These are phyloP conservation scores for Diaporthe velutina DNA, from an alignment of 2,329 filamentous ascomycete species.

Conservation along the genomic window DNA sequence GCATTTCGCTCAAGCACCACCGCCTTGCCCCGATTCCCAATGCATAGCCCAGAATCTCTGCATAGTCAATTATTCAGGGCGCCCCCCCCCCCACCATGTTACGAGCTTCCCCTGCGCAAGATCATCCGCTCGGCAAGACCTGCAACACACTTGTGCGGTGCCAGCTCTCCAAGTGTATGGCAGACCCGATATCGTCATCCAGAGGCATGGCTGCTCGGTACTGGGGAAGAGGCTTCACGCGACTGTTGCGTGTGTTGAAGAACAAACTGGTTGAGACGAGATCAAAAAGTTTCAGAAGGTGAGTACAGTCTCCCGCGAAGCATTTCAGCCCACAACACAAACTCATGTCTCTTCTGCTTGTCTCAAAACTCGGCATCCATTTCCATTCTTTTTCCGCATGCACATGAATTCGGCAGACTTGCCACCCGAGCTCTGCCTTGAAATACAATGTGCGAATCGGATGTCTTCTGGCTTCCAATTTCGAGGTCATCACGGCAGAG, in stretches of 20 bases:
- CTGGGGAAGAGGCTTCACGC: constrained; percentile 1
- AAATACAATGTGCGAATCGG: constrained; percentile 13
- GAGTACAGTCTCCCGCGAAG: constrained; percentile 30
- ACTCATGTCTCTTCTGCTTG: constrained; percentile 29
- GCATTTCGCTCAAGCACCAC: constrained; percentile 33
- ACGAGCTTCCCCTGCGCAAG: neutral
- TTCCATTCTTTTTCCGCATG: constrained; percentile 24
- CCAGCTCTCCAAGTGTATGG: neutral
- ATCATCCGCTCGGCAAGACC: constrained; percentile 15
- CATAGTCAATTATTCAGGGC: neutral
- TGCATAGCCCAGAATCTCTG: neutral
- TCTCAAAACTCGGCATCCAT: constrained; percentile 38
- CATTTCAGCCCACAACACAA: constrained; percentile 29
- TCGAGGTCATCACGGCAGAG: constrained; percentile 28
- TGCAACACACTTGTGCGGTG: neutral
- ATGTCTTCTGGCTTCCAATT: constrained; percentile 16
- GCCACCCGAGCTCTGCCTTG: constrained; percentile 16
- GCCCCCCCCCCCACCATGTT: neutral
- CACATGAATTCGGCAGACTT: constrained; percentile 9
- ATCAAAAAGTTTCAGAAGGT: constrained; percentile 31
- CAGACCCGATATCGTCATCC: neutral
- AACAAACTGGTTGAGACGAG: constrained; percentile 6
- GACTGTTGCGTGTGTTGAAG: constrained; percentile 17
- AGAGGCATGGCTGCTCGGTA: constrained; percentile 1
- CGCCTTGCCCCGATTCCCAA: constrained; percentile 22